These are phyloP conservation scores for Domatiomyces catenatus DNA, from an alignment of 2,329 filamentous ascomycete genomes.

Conservation along the genomic window DNA sequence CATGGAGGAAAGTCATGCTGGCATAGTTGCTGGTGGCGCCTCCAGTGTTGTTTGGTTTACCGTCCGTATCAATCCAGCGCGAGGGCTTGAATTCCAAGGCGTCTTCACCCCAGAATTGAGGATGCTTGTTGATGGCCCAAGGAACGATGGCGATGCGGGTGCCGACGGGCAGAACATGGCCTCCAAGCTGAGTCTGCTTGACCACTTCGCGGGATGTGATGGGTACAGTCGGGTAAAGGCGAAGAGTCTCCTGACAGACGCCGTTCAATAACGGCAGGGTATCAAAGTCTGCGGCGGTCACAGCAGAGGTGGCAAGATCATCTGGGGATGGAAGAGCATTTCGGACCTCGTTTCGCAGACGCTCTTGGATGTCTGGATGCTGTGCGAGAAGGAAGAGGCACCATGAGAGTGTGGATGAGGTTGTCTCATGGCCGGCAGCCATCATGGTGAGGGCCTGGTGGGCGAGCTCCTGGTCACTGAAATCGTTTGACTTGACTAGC, in stretches of 20 bases:
- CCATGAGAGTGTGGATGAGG: slow-evolving; percentile 17
- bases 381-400: slow-evolving; percentile 15
- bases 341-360: slow-evolving; percentile 15
- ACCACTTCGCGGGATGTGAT: slow-evolving; percentile 29
- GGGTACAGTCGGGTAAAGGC: slow-evolving; percentile 21
- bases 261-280: slow-evolving; percentile 34
- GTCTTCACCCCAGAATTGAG: slow-evolving; percentile 21
- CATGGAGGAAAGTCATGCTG: slow-evolving; percentile 62
- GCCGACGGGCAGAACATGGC: slow-evolving; percentile 52
- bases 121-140: slow-evolving; percentile 20
- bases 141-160: slow-evolving; percentile 51
- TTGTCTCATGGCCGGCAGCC: slow-evolving; percentile 40
- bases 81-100: slow-evolving; percentile 21
- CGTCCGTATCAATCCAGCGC: slow-evolving; percentile 27
- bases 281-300: slow-evolving; percentile 14
- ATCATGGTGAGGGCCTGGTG: slow-evolving; percentile 85
- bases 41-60: slow-evolving; percentile 36
- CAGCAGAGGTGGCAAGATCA: slow-evolving; percentile 16
- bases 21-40: slow-evolving; percentile 56
- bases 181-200: slow-evolving; percentile 48
- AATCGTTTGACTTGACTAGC: slow-evolving; percentile 59
- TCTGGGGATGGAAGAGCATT: slow-evolving; percentile 5
- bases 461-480: slow-evolving; percentile 60
- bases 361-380: slow-evolving; percentile 16
- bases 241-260: slow-evolving; percentile 38